Evolutionary conservation across 805 yeast species (phyloP).

Genomic region (Sugiyamaella floridensis): DNA sequence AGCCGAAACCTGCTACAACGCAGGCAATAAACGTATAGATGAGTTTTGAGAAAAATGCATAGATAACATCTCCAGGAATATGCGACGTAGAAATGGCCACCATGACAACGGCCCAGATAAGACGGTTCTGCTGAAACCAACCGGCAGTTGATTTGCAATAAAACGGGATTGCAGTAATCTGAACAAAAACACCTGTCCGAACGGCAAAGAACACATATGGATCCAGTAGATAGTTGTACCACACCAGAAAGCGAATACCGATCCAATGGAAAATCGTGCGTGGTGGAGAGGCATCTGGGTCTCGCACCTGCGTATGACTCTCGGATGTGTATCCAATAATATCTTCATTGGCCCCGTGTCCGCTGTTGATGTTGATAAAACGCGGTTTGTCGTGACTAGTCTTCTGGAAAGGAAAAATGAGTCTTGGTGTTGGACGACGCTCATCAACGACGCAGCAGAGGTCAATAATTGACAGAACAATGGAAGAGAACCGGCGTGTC

Average conservation of each 20-base stretch:
- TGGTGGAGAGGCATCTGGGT: conserved; percentile 30
- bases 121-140: conserved; percentile 20
- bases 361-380: neutral
- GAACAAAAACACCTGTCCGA: conserved; percentile 21
- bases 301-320: conserved; percentile 18
- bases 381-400: conserved; percentile 1
- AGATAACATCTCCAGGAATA: conserved; percentile 30
- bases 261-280: conserved; percentile 21
- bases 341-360: neutral
- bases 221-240: conserved; percentile 6
- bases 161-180: conserved; percentile 23
- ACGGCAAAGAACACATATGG: conserved; percentile 20
- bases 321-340: conserved; percentile 3
- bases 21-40: conserved; percentile 28
- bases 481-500: conserved; percentile 6
- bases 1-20: conserved; percentile 28
- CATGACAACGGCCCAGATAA: conserved; percentile 30
- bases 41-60: conserved; percentile 24
- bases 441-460: conserved; percentile 12
- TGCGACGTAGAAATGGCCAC: conserved; percentile 26
- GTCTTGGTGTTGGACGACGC: conserved; percentile 13
- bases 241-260: conserved; percentile 14
- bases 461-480: conserved; percentile 5
- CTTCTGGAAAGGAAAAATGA: conserved; percentile 15
- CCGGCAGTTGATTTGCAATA: conserved; percentile 22